These are phyloP conservation scores for Suhomyces kilbournensis DNA, from an alignment of 805 yeast genomes.

Conservation along the genomic window DNA sequence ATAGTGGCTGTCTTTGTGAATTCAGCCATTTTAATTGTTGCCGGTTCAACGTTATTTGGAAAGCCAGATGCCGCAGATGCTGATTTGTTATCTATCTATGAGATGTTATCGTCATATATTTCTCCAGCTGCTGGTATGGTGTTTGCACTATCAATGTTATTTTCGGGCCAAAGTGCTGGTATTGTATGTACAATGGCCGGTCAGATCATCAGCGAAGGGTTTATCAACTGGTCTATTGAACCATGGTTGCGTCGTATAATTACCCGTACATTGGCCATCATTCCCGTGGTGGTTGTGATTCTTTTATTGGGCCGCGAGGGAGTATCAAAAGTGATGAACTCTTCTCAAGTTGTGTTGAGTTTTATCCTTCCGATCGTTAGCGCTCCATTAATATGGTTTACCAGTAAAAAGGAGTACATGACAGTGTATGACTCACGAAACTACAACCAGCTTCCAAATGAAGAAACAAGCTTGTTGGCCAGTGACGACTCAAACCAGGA, in stretches of 20 bases:
- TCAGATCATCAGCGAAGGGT: conserved; percentile 45
- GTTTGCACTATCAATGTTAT: conserved; percentile 45
- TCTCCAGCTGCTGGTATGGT: conserved; percentile 45
- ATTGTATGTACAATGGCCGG: conserved; percentile 50
- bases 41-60: conserved; percentile 40
- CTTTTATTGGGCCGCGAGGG: conserved; percentile 41
- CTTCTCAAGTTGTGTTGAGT: conserved; percentile 44
- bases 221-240: conserved; percentile 41
- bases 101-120: conserved; percentile 42
- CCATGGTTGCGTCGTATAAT: conserved; percentile 44
- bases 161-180: conserved; percentile 47
- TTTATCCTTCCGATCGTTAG: conserved; percentile 43
- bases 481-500: conserved; percentile 10
- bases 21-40: conserved; percentile 44
- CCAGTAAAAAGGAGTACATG: conserved; percentile 38
- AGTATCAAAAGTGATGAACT: conserved; percentile 43
- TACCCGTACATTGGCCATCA: conserved; percentile 40
- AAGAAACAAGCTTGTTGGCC: conserved; percentile 12
- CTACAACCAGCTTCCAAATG: background rate
- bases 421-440: conserved; percentile 29
- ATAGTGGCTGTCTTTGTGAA: conserved; percentile 45
- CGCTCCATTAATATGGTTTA: conserved; percentile 46
- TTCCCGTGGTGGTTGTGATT: conserved; percentile 41
- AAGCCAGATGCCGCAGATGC: conserved; percentile 47
- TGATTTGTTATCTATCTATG: conserved; percentile 42